Base-by-base conservation (phyloP, 805 yeast genomes). In the Ogataea wickerhamii region DNA sequence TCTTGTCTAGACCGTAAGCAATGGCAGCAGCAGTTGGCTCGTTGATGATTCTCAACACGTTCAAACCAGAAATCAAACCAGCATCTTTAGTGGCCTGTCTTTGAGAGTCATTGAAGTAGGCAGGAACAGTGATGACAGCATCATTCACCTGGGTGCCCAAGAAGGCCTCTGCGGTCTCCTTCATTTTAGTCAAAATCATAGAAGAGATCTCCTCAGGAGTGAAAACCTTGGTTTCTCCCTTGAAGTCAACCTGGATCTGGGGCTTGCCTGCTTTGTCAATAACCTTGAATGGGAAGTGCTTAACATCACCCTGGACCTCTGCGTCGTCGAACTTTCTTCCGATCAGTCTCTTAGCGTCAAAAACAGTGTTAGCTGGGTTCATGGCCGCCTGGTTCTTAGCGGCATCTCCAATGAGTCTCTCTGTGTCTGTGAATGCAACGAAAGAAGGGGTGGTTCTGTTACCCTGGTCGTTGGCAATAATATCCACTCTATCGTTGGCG, bases 401-500 rank as follows among this genome's bases (percentile, higher is more conserved):
- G 52, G 96, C 91, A 66, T 87, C 96, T 71, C 96, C 96, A 60
- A 87, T 86, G 58, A 87, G 74, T 71, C 96, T 81, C 74, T 88
- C 97, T 40, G 84, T 78, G 53, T 84, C 93, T 38, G 95, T 86
- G 74, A 88, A 88, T 29, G 96, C 96, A 40, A 89, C 97, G 64
- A 83, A 89, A 22, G 96, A 89, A 41, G 97, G 96, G 41, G 97
- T 89, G 44, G 89, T 88, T 77, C 97, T 87, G 79, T 88, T 88
- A 80, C 97, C 97, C 75, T 88, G 97, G 68, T 89, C 97, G 66
- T 88, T 88, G 59, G 97, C 96, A 63, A 88, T 85, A 67, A 88
- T 89, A 70, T 89, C 97, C 37, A 89, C 97, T 63, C 85, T 76
- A 54, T 91, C 94, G 61, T 85, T 85, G 57, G 87, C 74, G 74